A percentile compares a stretch with the other conserved stretches of the same genome.
phyloP scores from a whole-genome alignment of 306 rosid species.

The Vigna angularis region DNA sequence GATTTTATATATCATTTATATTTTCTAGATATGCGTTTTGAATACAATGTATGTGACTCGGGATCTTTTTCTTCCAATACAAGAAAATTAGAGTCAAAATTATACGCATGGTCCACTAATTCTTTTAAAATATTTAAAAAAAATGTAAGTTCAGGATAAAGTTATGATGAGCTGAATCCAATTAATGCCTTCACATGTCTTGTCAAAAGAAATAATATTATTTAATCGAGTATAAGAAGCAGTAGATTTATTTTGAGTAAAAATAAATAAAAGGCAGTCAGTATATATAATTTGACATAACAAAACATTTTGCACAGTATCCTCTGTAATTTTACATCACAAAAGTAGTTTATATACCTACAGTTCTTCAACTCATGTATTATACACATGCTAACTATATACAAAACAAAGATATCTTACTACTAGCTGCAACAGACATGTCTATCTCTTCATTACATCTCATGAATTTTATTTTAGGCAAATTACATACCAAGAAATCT shows the following conservation, averaged over 20 bases:
- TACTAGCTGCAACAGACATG: slow-evolving; percentile 5
- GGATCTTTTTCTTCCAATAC: slow-evolving; percentile 4
- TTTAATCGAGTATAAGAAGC: slow-evolving; percentile 11
- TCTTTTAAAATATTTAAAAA: slow-evolving; percentile 26
- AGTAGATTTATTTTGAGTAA: neutral
- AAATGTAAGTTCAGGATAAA: slow-evolving; percentile 7
- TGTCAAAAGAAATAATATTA: slow-evolving; percentile 14
- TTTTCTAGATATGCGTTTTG: slow-evolving; percentile 15
- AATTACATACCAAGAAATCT: neutral
- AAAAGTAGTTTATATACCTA: slow-evolving; percentile 12
- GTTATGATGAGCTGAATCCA: slow-evolving; percentile 3
- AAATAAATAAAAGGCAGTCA: neutral
- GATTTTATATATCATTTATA: slow-evolving; percentile 26
- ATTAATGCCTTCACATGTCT: slow-evolving; percentile 18
- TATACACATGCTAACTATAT: slow-evolving; percentile 26
- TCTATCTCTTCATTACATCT: slow-evolving; percentile 10
- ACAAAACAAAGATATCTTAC: slow-evolving; percentile 25
- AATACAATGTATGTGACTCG: neutral
- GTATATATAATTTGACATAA: slow-evolving; percentile 20
- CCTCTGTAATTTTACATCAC: slow-evolving; percentile 12
- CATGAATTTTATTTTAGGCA: neutral
- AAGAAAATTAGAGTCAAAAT: slow-evolving; percentile 5
- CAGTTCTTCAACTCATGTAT: slow-evolving; percentile 11
- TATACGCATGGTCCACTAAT: slow-evolving; percentile 15
- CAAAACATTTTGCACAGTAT: slow-evolving; percentile 6